These are phyloP conservation scores for Moesziomyces sp. DNA, from an alignment of 1,284 basidiomycete genomes.

Conservation along the genomic window DNA sequence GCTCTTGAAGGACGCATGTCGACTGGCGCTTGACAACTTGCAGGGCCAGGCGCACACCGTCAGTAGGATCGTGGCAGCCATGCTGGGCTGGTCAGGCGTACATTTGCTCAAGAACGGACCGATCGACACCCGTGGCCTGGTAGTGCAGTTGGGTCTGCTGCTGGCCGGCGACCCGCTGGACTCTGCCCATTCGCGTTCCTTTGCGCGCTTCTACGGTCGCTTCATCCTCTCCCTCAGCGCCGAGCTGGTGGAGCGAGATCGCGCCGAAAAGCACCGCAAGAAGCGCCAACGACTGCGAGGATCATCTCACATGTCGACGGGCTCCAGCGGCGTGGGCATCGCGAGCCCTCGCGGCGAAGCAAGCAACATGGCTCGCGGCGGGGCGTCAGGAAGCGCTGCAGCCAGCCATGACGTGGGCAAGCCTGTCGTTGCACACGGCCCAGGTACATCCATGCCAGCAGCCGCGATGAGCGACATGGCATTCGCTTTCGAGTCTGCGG, in stretches of 20 bases:
- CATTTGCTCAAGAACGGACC: constrained; percentile 48
- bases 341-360: constrained; percentile 20
- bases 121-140: constrained; percentile 44
- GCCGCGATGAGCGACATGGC: constrained; percentile 44
- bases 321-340: constrained; percentile 23
- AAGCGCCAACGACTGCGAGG: constrained; percentile 45
- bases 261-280: constrained; percentile 37
- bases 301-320: constrained; percentile 32
- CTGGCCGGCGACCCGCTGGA: constrained; percentile 40
- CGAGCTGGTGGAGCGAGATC: constrained; percentile 41
- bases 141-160: constrained; percentile 46
- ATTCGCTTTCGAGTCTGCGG: constrained; percentile 42
- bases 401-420: constrained; percentile 15
- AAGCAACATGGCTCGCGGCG: constrained; percentile 13
- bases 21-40: constrained; percentile 36
- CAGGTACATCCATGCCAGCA: too few species aligned
- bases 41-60: constrained; percentile 26
- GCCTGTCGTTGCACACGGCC: background rate
- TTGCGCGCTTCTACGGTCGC: constrained; percentile 43
- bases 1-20: constrained; percentile 34
- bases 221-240: constrained; percentile 51
- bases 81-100: constrained; percentile 48
- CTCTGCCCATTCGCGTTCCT: constrained; percentile 35
- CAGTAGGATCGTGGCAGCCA: constrained; percentile 41
- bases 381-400: background rate